A percentile compares a stretch with the other conserved stretches of the same genome.
Conservation (phyloP, 257 asterid genomes). For the Eustoma russellianum region DNA sequence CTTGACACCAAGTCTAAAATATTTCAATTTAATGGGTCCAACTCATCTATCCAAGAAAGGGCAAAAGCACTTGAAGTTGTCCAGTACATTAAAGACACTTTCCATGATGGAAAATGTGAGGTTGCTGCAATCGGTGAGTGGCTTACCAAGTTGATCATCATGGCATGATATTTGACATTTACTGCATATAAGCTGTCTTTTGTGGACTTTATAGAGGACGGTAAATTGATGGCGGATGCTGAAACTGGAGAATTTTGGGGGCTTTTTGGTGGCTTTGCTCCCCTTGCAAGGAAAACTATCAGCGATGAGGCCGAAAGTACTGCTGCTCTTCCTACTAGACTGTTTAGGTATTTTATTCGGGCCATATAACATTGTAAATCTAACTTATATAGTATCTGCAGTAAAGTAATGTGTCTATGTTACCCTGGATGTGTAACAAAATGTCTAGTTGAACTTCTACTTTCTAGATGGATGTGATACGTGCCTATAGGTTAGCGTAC, state of each 20-base stretch:
- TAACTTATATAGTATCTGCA: background rate
- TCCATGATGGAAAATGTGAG: slow-evolving; percentile 96
- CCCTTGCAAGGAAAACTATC: slow-evolving; percentile 80
- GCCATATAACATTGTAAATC: slow-evolving; percentile 9
- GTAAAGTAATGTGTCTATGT: background rate
- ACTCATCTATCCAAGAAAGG: slow-evolving; percentile 98
- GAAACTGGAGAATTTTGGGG: slow-evolving; percentile 99
- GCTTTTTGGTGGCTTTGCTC: slow-evolving; percentile 99
- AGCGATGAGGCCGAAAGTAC: slow-evolving; percentile 38
- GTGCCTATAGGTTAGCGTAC: background rate
- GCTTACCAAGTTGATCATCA: slow-evolving; percentile 12
- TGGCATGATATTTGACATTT: slow-evolving; percentile 18
- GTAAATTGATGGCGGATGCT: slow-evolving; percentile 98
- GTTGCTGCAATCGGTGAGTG: slow-evolving; percentile 83
- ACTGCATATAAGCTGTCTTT: slow-evolving; percentile 15
- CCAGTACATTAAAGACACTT: slow-evolving; percentile 90
- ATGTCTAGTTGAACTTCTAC: too few species aligned
- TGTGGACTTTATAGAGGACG: slow-evolving; percentile 65
- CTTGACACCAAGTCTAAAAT: slow-evolving; percentile 88
- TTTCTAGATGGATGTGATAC: too few species aligned
- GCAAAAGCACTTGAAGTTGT: slow-evolving; percentile 99
- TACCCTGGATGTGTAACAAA: too few species aligned
- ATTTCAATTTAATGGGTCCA: slow-evolving; percentile 93
- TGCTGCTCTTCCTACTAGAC: slow-evolving; percentile 44
- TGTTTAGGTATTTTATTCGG: slow-evolving; percentile 52